A percentile compares a stretch with the other conserved stretches of the same genome.
Evolutionary conservation across 2,329 filamentous ascomycete genomes (phyloP).

Genomic region (Pyricularia pennisetigena): DNA sequence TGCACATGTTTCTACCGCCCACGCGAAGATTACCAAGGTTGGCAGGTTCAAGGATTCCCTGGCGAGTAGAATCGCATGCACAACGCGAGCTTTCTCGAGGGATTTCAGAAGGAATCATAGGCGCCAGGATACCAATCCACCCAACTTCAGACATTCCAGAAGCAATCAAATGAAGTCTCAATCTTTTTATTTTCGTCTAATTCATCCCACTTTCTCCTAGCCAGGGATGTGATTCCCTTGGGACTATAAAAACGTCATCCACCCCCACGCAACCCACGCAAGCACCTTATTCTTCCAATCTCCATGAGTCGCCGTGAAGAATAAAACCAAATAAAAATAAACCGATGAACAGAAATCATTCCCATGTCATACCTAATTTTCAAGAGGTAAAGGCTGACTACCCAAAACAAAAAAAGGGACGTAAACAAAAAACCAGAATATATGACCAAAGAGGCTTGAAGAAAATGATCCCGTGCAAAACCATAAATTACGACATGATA

Average conservation of each 20-base stretch:
- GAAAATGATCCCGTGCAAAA: not conserved
- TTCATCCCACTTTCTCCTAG: not conserved
- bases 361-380: not conserved
- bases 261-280: not conserved
- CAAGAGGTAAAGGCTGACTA: not conserved
- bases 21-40: too few species aligned
- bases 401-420: not conserved
- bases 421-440: not conserved
- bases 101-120: not conserved
- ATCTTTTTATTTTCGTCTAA: not conserved
- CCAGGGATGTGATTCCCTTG: not conserved
- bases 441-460: not conserved
- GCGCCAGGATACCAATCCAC: not conserved
- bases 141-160: not conserved
- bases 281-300: not conserved
- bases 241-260: not conserved
- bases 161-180: not conserved
- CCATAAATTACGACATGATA: not conserved
- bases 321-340: too few species aligned
- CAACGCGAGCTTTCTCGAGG: not conserved
- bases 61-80: not conserved
- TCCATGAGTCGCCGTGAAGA: not conserved
- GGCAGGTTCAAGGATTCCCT: too few species aligned
- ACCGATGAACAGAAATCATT: not conserved
- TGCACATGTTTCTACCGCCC: too few species aligned